Evolutionary conservation across 169 alveolate species (phyloP), one percentile per base, ranked within the genome.

Genomic region (Nephromyces sp.): DNA sequence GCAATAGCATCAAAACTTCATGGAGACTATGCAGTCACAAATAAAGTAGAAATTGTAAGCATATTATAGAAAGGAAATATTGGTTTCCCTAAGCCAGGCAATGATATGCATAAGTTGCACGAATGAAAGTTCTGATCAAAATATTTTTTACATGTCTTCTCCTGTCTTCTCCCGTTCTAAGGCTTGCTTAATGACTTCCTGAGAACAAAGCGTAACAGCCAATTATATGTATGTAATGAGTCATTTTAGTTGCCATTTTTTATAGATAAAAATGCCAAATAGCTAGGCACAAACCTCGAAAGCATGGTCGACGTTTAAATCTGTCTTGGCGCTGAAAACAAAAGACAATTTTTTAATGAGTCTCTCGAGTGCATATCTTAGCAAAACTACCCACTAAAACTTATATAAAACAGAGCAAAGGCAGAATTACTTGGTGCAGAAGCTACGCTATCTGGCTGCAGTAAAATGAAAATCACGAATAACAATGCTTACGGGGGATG

Each of bases 291-390:
- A 53, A 15, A 62, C 68, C 75, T 87, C 89, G 76, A 96, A 96
- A 0, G 98, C 99, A 22, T 85, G 88, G 57, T 94, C 97, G 35
- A 96, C 98, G 77, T 95, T 95, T 29, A 87, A 83, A 27, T 95
- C 95, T 61, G 92, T 94, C 84, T 95, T 96, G 35, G 99, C 99
- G 61, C 97, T 86, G 43, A 15, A 62, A 53, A 62, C 15, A 5
- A 51, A 8, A 28, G 25, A 1, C 6, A 6, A 24, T 15, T 33
- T 27, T n/a, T n/a, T n/a, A n/a, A n/a, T n/a, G n/a, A n/a, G n/a
- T n/a, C n/a, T n/a, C n/a, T n/a, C n/a, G n/a, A n/a, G n/a, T n/a
- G n/a, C n/a, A n/a, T n/a, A n/a, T n/a, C n/a, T n/a, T n/a, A n/a
- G n/a, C n/a, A n/a, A n/a, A n/a, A n/a, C n/a, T n/a, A n/a, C n/a